Base-by-base conservation (phyloP, 1,284 basidiomycete genomes). In the Ceratorhiza oryzae-sativae region DNA sequence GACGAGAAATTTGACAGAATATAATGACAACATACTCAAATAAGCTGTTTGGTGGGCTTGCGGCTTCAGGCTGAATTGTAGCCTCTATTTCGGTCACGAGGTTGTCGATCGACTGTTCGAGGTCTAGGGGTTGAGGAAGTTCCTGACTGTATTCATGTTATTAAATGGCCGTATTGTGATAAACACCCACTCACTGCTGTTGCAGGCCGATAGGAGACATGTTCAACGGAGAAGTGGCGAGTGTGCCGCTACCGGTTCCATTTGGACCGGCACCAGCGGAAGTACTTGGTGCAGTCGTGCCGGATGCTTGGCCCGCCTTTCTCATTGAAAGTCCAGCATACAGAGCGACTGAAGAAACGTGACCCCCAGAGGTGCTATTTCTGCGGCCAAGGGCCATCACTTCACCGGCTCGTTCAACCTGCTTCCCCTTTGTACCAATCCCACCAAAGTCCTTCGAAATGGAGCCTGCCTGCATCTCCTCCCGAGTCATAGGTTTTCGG, bases 371-470 rank as follows among this genome's bases (percentile, higher is more conserved):
- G 4, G 10, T 30, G 23, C 30, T 56, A 3, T 39, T 15, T 36
- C 30, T 30, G 23, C 65, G 49, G 20, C 65, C 65, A 10, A 68
- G 39, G 10, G 65, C 39, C 13, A 68, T 20, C 15, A 68, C 32
- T 27, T 68, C 51, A 10, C 51, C 41, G 20, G 65, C 51, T 2
- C 65, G 65, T 20, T 56, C 65, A 4, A 34, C 65, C 27, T 68
- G 65, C 41, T 68, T 68, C 13, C 65, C 65, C 20, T 68, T 68
- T 20, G 65, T 56, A 3, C 51, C 51, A 42, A 68, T 68, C 5
- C 65, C 65, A 68, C 49, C 23, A 25, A 56, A 68, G 46, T 56
- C 53, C 18, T 56, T 56, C 8, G 65, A 56, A n/a, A 68, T 68
- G 8, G 49, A 45, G 27, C 65, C 39, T n/a, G 65, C 51, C 15